Evolutionary conservation across 2,329 filamentous ascomycete species (phyloP), one percentile per base, ranked within the genome.

Genomic region (Graphium sp.): DNA sequence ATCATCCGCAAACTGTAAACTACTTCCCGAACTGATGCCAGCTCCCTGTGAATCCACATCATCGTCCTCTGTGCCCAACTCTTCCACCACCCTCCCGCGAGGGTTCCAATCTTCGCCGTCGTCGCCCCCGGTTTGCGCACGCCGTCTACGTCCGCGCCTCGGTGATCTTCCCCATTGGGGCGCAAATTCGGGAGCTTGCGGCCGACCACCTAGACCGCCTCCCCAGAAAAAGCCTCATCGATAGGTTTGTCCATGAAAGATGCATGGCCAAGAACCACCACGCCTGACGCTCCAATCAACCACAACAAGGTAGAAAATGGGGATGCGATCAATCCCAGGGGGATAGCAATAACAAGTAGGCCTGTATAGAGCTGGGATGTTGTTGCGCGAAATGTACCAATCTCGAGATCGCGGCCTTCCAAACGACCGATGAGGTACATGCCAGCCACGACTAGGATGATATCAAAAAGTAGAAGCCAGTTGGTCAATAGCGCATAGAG

Each of bases 201-300:
- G 87, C 83, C 87, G 89, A 95, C 85, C 85, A 91, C 70, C 75
- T 95, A 98, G 80, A 98, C 89, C 85, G 89, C 87, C 87, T 98
- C 89, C 85, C 91, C 89, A 69, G 87, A 94, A 94, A 98, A 98
- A 94, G 85, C 85, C 85, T 91, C 87, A 75, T 95, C 89, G 65
- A 95, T 93, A 34, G 87, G 87, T 71, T 93, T 94, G 54, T 95
- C 87, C 78, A 95, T 75, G 51, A 95, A 73, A 38, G 84, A 69
- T 42, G 89, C 89, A 60, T 98, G 89, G 56, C 89, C 89, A 41
- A 95, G 62, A 41, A 95, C 91, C 50, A 76, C 81, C 51, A 94
- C 83, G 52, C 83, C 85, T 42, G 80, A 87, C 44, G 89, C 89
- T 51, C 89, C 89, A 48, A 95, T 83, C 50, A 98, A 69, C 89